phyloP scores from a whole-genome alignment of 495 filamentous ascomycete genomes.

The Tuber microsphaerosporum region DNA sequence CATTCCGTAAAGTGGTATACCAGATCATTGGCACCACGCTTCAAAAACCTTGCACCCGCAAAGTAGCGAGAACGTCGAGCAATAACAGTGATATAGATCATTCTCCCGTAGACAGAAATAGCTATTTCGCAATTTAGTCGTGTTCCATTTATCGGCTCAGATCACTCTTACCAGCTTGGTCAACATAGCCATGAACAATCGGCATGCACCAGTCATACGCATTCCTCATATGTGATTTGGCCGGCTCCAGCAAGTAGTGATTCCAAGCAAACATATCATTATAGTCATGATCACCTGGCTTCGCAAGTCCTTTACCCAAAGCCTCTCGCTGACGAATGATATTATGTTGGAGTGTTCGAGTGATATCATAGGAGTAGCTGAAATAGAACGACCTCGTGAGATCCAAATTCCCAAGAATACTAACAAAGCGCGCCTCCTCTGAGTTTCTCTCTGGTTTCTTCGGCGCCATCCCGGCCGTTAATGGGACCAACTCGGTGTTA shows the following conservation, averaged over 20 bases:
- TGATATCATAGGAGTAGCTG: slow-evolving; percentile 96
- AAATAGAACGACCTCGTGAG: slow-evolving; percentile 90
- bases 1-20: slow-evolving; percentile 33
- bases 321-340: slow-evolving; percentile 71
- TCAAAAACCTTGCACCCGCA: slow-evolving; percentile 88
- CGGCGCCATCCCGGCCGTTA: slow-evolving; percentile 56
- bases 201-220: slow-evolving; percentile 94
- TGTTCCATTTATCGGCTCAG: slow-evolving; percentile 7
- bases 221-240: slow-evolving; percentile 60
- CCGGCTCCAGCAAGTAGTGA: slow-evolving; percentile 74
- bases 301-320: slow-evolving; percentile 56
- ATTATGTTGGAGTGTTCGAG: slow-evolving; percentile 84
- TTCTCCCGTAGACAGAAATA: slow-evolving; percentile 72
- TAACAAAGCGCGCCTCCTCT: slow-evolving; percentile 81
- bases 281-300: slow-evolving; percentile 57
- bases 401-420: slow-evolving; percentile 84
- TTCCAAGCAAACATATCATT: slow-evolving; percentile 99
- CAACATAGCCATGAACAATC: slow-evolving; percentile 91
- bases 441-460: slow-evolving; percentile 71
- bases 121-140: slow-evolving; percentile 44
- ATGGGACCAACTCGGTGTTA: slow-evolving; percentile 83
- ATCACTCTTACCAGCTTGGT: slow-evolving; percentile 59
- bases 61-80: slow-evolving; percentile 88
- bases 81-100: slow-evolving; percentile 86
- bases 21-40: slow-evolving; percentile 88